Evolutionary conservation across 2,329 filamentous ascomycete genomes (phyloP).

Genomic region (Microdochium bolleyi): DNA sequence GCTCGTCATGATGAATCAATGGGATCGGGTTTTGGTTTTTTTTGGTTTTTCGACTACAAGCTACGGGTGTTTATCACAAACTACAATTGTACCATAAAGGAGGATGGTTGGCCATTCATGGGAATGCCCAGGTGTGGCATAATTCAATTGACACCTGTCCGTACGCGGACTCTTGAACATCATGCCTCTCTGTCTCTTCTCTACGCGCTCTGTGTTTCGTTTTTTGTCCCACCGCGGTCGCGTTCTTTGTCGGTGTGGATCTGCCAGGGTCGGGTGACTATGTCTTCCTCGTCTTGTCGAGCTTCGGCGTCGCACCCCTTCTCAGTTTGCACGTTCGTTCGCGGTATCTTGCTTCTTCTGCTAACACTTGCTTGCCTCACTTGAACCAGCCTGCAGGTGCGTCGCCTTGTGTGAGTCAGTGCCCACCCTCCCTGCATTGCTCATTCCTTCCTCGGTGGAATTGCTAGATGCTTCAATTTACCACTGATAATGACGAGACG

Average conservation of each 20-base stretch:
- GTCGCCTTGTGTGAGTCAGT: too few species aligned
- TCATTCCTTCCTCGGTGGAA: too few species aligned
- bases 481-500: too few species aligned
- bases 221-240: background rate
- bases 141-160: background rate
- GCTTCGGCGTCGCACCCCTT: too few species aligned
- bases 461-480: too few species aligned
- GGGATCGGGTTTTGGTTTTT: slow-evolving; percentile 23
- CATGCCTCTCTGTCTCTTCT: background rate
- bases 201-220: background rate
- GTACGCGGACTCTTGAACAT: background rate
- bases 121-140: slow-evolving; percentile 10
- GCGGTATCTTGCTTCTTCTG: too few species aligned
- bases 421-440: too few species aligned
- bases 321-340: too few species aligned
- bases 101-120: slow-evolving; percentile 11
- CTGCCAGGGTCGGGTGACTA: background rate
- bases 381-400: too few species aligned
- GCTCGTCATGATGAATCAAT: slow-evolving; percentile 23
- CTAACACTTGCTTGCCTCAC: too few species aligned
- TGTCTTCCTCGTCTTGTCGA: background rate
- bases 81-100: background rate
- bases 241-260: background rate
- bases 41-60: slow-evolving; percentile 22
- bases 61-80: slow-evolving; percentile 13